Conservation (phyloP, 2,329 filamentous ascomycete genomes). For the Diaporthe longicolla region DNA sequence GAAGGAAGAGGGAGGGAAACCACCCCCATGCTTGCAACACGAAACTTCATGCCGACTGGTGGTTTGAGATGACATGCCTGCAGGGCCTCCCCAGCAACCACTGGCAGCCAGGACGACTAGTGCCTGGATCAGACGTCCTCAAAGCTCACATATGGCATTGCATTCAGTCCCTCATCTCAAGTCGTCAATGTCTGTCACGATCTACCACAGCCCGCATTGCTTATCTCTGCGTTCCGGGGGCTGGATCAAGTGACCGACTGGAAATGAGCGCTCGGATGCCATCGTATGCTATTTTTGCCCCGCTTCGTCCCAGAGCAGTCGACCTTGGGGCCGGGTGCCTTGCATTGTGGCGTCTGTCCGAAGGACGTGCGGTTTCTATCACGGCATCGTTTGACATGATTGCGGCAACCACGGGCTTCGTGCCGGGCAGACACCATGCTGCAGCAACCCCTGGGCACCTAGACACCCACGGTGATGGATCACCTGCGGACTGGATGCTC, state of each 20-base stretch:
- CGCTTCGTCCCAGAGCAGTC: slow-evolving; percentile 15
- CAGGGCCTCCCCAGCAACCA: slow-evolving; percentile 23
- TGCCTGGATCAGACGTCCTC: slow-evolving; percentile 23
- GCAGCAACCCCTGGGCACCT: not conserved
- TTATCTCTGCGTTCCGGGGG: slow-evolving; percentile 18
- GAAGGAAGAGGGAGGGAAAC: not conserved
- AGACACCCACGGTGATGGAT: slow-evolving; percentile 7
- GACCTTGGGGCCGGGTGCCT: slow-evolving; percentile 25
- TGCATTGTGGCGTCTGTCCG: slow-evolving; percentile 23
- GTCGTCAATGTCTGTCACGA: not conserved
- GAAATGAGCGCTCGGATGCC: slow-evolving; percentile 31
- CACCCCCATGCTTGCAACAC: slow-evolving; percentile 14
- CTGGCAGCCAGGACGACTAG: not conserved
- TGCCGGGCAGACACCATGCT: slow-evolving; percentile 14
- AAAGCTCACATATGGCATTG: slow-evolving; percentile 20
- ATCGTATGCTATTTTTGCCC: slow-evolving; percentile 31
- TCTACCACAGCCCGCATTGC: slow-evolving; percentile 6
- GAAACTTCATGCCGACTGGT: slow-evolving; percentile 33
- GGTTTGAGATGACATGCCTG: slow-evolving; percentile 24
- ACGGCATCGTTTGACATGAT: slow-evolving; percentile 15
- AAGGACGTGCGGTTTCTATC: slow-evolving; percentile 17
- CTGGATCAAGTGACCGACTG: slow-evolving; percentile 19
- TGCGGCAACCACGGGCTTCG: slow-evolving; percentile 2
- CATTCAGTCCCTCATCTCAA: slow-evolving; percentile 29
- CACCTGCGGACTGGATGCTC: not conserved